Percentiles rank a stretch among this genome's conserved stretches.
Conservation (phyloP, 2,329 filamentous ascomycete species). For the Aureobasidium mangrovei region DNA sequence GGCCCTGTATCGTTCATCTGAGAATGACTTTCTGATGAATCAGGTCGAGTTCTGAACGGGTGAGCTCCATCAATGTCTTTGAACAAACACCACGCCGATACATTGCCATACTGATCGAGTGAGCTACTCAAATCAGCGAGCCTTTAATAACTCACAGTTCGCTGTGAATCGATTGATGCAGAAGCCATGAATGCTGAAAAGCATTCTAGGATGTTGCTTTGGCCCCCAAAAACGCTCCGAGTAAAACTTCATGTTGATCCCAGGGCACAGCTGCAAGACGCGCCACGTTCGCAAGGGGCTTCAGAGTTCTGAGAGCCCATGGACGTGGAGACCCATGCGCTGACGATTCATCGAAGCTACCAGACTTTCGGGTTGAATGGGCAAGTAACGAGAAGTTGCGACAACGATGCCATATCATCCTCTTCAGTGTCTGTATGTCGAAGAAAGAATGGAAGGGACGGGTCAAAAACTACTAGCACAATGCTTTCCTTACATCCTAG, state of each 20-base stretch:
- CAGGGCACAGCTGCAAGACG: not conserved
- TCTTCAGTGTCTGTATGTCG: too few relatives aligned
- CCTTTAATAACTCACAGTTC: not conserved
- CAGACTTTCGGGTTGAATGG: not conserved
- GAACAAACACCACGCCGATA: too few relatives aligned
- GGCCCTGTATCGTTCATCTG: too few relatives aligned
- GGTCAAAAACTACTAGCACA: not conserved
- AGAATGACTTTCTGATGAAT: not conserved
- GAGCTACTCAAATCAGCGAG: too few relatives aligned
- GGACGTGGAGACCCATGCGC: not conserved
- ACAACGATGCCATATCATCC: too few relatives aligned
- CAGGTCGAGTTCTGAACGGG: not conserved
- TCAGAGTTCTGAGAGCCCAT: not conserved
- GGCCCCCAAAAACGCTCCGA: not conserved
- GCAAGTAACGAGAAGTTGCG: too few relatives aligned
- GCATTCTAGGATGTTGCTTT: too few relatives aligned
- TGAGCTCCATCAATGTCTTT: not conserved
- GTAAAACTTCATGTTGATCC: constrained; percentile 1
- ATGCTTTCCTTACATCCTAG: not conserved
- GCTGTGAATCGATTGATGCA: not conserved
- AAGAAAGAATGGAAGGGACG: not conserved
- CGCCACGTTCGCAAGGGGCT: constrained; percentile 1
- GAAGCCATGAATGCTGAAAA: not conserved
- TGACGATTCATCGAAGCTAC: not conserved
- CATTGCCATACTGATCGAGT: too few relatives aligned